Conservation (phyloP, 352 stramenopile genomes). For the Hyaloperonospora brassicae region DNA sequence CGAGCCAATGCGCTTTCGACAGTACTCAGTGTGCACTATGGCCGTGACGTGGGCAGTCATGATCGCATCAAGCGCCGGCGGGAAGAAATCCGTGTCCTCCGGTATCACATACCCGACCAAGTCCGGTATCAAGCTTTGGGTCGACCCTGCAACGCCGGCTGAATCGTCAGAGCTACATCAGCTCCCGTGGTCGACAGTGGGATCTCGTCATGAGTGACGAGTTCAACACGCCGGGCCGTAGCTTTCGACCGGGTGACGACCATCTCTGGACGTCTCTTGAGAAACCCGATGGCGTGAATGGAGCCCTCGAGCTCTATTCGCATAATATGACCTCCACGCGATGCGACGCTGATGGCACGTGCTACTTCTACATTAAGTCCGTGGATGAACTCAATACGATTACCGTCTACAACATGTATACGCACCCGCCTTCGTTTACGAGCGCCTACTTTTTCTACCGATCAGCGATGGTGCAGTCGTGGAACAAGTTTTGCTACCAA, state of each 20-base stretch:
- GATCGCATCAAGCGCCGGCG: conserved; percentile 3
- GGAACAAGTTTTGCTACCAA: conserved; percentile 93
- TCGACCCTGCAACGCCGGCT: conserved; percentile 50
- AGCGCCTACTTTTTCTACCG: conserved; percentile 37
- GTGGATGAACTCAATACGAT: conserved; percentile 32
- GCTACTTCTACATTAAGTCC: conserved; percentile 61
- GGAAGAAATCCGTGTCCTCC: neutral
- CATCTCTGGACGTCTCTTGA: conserved; percentile 88
- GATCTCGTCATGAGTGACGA: conserved; percentile 74
- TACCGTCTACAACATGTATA: conserved; percentile 57
- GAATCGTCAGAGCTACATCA: conserved; percentile 33
- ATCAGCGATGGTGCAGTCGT: conserved; percentile 82
- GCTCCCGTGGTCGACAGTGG: conserved; percentile 48
- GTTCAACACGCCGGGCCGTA: conserved; percentile 58
- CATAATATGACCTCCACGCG: conserved; percentile 63
- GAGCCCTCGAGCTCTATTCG: conserved; percentile 57
- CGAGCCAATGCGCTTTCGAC: too few relatives aligned
- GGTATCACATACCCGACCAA: conserved; percentile 34
- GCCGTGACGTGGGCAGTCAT: neutral
- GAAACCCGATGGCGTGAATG: conserved; percentile 66
- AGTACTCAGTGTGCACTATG: too few relatives aligned
- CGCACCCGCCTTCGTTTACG: conserved; percentile 41
- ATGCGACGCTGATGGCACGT: conserved; percentile 40
- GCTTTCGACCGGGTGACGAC: conserved; percentile 89
- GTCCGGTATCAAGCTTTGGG: conserved; percentile 49